Evolutionary conservation across 1,284 basidiomycete genomes (phyloP).

Genomic region (Leccinum subatratum): DNA sequence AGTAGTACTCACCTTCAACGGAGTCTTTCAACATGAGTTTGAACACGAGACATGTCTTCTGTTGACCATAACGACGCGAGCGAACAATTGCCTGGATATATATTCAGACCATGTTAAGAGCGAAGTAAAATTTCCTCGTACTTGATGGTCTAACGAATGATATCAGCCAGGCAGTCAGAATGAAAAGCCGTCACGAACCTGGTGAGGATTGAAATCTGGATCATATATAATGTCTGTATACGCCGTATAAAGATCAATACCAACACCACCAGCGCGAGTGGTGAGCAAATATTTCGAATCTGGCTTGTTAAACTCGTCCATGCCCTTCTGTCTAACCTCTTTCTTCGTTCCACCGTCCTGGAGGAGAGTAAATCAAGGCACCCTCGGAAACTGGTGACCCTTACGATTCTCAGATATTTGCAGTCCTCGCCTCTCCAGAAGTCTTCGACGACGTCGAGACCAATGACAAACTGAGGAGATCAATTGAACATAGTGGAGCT

Average conservation of each 20-base stretch:
- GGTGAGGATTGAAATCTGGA: slow-evolving; percentile 93
- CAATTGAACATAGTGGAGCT: background rate
- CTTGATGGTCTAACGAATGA: slow-evolving; percentile 58
- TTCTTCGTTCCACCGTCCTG: slow-evolving; percentile 91
- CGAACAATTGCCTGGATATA: slow-evolving; percentile 76
- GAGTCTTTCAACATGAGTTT: slow-evolving; percentile 88
- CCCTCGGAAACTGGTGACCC: slow-evolving; percentile 27
- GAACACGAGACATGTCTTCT: slow-evolving; percentile 82
- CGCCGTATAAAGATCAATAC: slow-evolving; percentile 86
- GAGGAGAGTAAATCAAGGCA: slow-evolving; percentile 7
- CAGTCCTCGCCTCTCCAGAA: slow-evolving; percentile 87
- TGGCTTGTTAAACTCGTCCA: slow-evolving; percentile 89
- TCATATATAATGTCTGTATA: slow-evolving; percentile 92
- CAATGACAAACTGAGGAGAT: slow-evolving; percentile 83
- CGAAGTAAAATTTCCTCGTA: slow-evolving; percentile 30
- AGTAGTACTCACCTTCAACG: slow-evolving; percentile 64
- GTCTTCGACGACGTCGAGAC: slow-evolving; percentile 87
- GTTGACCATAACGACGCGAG: slow-evolving; percentile 78
- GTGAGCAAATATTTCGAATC: slow-evolving; percentile 86
- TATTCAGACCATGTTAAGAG: slow-evolving; percentile 12
- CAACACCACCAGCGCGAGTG: slow-evolving; percentile 94
- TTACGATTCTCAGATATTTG: slow-evolving; percentile 83
- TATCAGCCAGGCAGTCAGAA: slow-evolving; percentile 7
- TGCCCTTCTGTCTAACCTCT: slow-evolving; percentile 82
- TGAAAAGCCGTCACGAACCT: slow-evolving; percentile 42